Percentiles rank a stretch among this genome's conserved stretches.
phyloP scores from a whole-genome alignment of 1,139 yeast species.

The Saccharomyces hybrid region DNA sequence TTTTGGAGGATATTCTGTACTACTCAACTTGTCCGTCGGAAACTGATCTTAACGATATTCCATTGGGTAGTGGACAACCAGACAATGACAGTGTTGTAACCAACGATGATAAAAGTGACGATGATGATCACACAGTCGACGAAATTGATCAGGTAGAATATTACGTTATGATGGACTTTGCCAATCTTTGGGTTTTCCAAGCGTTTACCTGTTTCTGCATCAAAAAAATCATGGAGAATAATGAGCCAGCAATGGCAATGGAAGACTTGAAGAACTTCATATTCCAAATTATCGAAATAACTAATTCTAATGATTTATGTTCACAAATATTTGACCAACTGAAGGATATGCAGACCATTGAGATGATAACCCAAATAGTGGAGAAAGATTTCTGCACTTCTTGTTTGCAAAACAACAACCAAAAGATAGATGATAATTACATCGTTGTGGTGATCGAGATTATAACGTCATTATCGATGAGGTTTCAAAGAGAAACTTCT shows the following conservation, averaged over 20 bases:
- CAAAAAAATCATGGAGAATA: constrained; percentile 4
- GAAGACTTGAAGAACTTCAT: constrained; percentile 13
- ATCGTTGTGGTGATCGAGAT: constrained; percentile 21
- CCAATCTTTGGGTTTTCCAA: constrained; percentile 30
- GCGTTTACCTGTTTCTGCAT: constrained; percentile 21
- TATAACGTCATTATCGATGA: constrained; percentile 21
- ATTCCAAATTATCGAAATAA: constrained; percentile 17
- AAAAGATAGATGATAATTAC: constrained; percentile 8
- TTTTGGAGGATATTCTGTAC: constrained; percentile 17
- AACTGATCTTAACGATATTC: neutral
- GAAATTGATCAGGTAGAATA: constrained; percentile 7
- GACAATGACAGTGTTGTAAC: constrained; percentile 2
- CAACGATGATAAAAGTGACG: neutral
- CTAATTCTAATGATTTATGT: constrained; percentile 21
- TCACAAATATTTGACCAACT: constrained; percentile 26
- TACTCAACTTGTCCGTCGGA: constrained; percentile 3
- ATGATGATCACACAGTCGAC: constrained; percentile 7
- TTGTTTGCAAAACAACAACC: constrained; percentile 10
- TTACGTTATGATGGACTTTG: constrained; percentile 24
- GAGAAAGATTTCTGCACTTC: constrained; percentile 24
- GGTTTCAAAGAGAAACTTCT: constrained; percentile 5
- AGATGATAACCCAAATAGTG: constrained; percentile 16
- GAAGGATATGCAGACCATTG: constrained; percentile 11
- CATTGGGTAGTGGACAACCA: constrained; percentile 8
- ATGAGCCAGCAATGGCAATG: neutral